These are phyloP conservation scores for Sanghuangporus weigelae DNA, from an alignment of 1,284 basidiomycete genomes.

Conservation along the genomic window DNA sequence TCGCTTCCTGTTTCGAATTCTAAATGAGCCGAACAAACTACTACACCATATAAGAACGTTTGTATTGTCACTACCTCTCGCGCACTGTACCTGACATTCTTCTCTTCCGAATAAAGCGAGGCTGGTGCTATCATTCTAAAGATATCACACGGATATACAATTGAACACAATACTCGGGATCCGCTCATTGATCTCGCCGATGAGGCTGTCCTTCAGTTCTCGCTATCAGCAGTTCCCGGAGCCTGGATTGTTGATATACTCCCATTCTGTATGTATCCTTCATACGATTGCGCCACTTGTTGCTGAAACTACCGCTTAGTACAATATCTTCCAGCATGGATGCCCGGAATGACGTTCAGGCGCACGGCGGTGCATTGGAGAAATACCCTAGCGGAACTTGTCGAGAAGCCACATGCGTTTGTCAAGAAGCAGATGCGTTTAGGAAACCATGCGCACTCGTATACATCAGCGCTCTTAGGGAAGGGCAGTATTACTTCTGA, in stretches of 20 bases:
- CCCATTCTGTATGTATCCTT: conserved; percentile 25
- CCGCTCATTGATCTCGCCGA: conserved; percentile 23
- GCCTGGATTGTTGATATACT: conserved; percentile 31
- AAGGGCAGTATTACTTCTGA: conserved; percentile 26
- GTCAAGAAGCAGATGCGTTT: conserved; percentile 38
- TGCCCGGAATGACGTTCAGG: conserved; percentile 44
- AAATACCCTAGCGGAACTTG: conserved; percentile 27
- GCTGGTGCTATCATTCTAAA: conserved; percentile 27
- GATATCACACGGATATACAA: conserved; percentile 30
- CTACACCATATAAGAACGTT: conserved; percentile 11
- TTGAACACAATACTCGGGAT: conserved; percentile 22
- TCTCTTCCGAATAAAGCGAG: conserved; percentile 20
- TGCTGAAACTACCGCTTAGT: conserved; percentile 26
- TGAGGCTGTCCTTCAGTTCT: conserved; percentile 21
- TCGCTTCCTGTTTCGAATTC: conserved; percentile 7
- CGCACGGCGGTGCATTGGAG: conserved; percentile 33
- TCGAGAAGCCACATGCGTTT: conserved; percentile 33
- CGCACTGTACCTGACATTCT: neutral
- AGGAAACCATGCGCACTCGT: conserved; percentile 34
- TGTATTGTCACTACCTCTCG: neutral
- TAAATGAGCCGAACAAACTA: conserved; percentile 5
- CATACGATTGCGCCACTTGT: neutral
- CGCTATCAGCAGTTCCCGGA: conserved; percentile 23
- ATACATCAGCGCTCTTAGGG: conserved; percentile 32
- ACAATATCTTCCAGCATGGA: conserved; percentile 41